Evolutionary conservation across 306 rosid species (phyloP), one percentile per base, ranked within the genome.

Genomic region (Castanea crenata): DNA sequence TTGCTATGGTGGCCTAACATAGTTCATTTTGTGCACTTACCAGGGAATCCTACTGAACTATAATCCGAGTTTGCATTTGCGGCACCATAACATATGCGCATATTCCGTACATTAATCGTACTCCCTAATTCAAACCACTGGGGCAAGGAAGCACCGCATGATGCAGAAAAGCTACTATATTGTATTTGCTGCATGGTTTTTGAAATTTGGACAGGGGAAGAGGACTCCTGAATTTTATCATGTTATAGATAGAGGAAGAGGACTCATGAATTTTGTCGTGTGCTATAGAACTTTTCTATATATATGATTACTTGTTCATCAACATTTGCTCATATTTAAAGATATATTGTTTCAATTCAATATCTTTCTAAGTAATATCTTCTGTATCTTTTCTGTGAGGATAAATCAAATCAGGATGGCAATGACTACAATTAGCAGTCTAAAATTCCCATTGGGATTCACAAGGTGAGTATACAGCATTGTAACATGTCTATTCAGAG

Each of bases 21-120:
- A 51, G 55, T 11, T 58, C 46, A 9, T 83, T 18, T 25, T 83
- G 69, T 63, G 77, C 63, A 52, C 56, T 65, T 56, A 35, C 14
- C 20, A 16, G 63, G 83, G 72, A 73, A 41, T 21, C 32, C 73
- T 14, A 2, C 62, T 44, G 73, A 55, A 49, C n/a, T 44, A 15
- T 49, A 56, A 41, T 23, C 16, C 20, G 7, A 44, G 54, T 75
- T 19, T 21, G 32, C 59, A 31, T 72, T 19, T 21, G 34, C 55
- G 20, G n/a, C 55, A 41, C 55, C 70, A 19, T 57, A 32, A 57
- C 49, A 27, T 69, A 15, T 55, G 51, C 5, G 71, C 57, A 70
- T 71, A 54, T 58, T 61, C 46, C 11, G 46, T 41, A 41, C 46
- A 49, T 32, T 9, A 18, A 44, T 63, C 57, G n/a, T 68, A 41